These are phyloP conservation scores for Phytophthora pinifolia DNA, from an alignment of 352 stramenopile genomes.

Conservation along the genomic window DNA sequence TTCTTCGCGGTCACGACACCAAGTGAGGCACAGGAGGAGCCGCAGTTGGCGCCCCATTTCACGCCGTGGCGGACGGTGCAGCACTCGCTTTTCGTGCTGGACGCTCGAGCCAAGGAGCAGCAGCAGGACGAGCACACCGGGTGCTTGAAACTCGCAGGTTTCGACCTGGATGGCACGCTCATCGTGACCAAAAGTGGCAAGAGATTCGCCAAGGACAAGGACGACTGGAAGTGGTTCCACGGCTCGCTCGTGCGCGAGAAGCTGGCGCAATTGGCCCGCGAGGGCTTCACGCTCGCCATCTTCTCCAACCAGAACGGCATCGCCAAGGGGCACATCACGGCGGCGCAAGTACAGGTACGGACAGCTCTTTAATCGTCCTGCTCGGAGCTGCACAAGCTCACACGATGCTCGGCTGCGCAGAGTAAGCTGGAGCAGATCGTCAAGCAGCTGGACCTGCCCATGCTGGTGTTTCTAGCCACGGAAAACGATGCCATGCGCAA, in stretches of 20 bases:
- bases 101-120: slow-evolving; percentile 34
- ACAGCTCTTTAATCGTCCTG: neutral
- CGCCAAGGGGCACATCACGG: slow-evolving; percentile 69
- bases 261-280: slow-evolving; percentile 41
- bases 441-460: slow-evolving; percentile 56
- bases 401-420: no score
- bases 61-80: slow-evolving; percentile 46
- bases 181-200: slow-evolving; percentile 88
- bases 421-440: slow-evolving; percentile 70
- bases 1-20: slow-evolving; percentile 11
- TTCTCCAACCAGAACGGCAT: slow-evolving; percentile 89
- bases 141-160: slow-evolving; percentile 64
- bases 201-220: slow-evolving; percentile 59
- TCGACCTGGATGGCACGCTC: slow-evolving; percentile 82
- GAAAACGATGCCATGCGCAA: slow-evolving; percentile 80
- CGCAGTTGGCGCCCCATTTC: slow-evolving; percentile 30
- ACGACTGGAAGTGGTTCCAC: slow-evolving; percentile 84
- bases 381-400: neutral
- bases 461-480: slow-evolving; percentile 73
- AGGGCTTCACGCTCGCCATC: slow-evolving; percentile 63
- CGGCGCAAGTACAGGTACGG: slow-evolving; percentile 58
- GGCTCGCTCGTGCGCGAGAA: slow-evolving; percentile 50
- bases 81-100: slow-evolving; percentile 48
- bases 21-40: neutral
- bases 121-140: slow-evolving; percentile 5